Base-by-base conservation (phyloP, 2,329 filamentous ascomycete genomes). In the Metarhizium sp. region DNA sequence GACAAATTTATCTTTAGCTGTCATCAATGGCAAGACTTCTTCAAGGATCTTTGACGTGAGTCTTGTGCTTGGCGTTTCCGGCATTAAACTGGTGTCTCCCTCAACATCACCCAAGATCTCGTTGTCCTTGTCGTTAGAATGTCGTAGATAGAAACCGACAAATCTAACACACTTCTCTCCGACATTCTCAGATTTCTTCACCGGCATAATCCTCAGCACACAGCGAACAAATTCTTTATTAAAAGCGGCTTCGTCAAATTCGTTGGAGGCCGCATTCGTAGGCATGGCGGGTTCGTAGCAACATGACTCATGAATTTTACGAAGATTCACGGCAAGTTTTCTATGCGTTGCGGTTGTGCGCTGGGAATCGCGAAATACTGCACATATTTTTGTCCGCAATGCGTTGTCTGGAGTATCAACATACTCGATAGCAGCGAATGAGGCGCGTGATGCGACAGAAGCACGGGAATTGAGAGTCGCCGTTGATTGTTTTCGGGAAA, bases 271-370 rank as follows among this genome's bases (percentile, higher is more conserved):
- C 3, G 68, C 62, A 64, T 80, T 81, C 59, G 78, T 81, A 30
- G 73, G 72, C 59, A 71, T 77, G 38, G 72, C 76, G 18, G 76
- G 81, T 62, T 85, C 82, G 63, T 86, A 86, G 66, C 81, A 85
- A 73, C 90, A 96, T 42, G 86, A 78, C 68, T 96, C 92, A 65
- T 97, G 92, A 47, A 96, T 81, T 71, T 96, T 96, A 60, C 92
- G 85, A 58, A 99, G 75, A 51, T 85, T 91, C 58, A 96, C 88
- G 4, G 88, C 87, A 0, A 96, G 80, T 68, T 97, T 97, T 58
- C 92, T 80, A 69, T 99, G 94, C 2, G 89, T 89, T 1, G 92
- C 90, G 0, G 88, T 95, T 1, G 89, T 95, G 63, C 87, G 86
- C 70, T 99, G 94, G 38, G 92, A 91, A 69, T 92, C 88, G 60